Base-by-base conservation (phyloP, 1,139 yeast genomes). In the Yamadazyma siamensis region DNA sequence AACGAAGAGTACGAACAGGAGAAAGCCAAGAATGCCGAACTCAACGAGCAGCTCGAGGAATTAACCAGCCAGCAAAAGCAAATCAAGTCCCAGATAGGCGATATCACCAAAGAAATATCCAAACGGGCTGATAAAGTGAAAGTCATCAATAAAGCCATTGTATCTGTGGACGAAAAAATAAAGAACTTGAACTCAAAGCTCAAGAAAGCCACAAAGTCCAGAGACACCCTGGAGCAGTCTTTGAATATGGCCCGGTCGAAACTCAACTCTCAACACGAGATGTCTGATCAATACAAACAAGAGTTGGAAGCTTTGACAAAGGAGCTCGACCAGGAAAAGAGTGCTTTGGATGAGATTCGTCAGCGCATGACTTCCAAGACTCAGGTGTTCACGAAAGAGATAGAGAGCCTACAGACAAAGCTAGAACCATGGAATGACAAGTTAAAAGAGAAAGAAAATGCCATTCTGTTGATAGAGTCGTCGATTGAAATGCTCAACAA, bases 341-440 rank as follows among this genome's bases (percentile, higher is more conserved):
- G 50, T 0, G 65, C 61, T 21, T 60, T 91, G 15, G 82, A 77
- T 35, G 70, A 70, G 22, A 80, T 89, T 13, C 77, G 91, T 47
- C 48, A 67, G 8, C 76, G 76, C 18, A 65, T 91, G 33, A 78
- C 87, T 11, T 81, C 77, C 32, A 86, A 87, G 49, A 91, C 94
- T 0, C 71, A 79, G 10, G 75, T 60, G 3, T 73, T 78, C 36
- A 75, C 87, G 0, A 69, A 68, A 13, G 70, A 82, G 47, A 80
- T 87, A 32, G 86, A 79, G 43, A 45, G 50, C 5, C 59, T 80
- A 23, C 94, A 86, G 47, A 68, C 67, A 7, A 66, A 80, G 39
- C 59, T 88, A 6, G 91, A 85, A 40, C 98, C 98, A 0, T 88
- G 95, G 94, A 78, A 77, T 38, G 79, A 73, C 21, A 73, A 78